These are phyloP conservation scores for Crithidia brevicula DNA, from an alignment of 208 protist species.

Conservation along the genomic window DNA sequence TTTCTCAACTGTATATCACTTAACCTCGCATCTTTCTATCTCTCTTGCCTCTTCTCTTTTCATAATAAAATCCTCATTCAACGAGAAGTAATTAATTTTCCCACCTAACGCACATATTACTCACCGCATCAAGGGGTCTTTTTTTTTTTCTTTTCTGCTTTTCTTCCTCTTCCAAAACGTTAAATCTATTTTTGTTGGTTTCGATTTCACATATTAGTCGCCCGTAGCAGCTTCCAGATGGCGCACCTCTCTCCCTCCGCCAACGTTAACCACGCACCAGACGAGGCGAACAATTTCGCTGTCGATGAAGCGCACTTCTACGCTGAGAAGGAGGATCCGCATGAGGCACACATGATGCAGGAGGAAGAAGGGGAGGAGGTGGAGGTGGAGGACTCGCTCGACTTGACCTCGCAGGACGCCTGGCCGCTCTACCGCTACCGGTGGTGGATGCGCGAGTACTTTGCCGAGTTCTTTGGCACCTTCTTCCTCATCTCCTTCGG, in stretches of 20 bases:
- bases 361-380: constrained; percentile 10
- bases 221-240: background rate
- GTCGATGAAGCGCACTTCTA: constrained; percentile 11
- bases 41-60: too few species aligned
- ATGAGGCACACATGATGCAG: background rate
- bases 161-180: background rate
- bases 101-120: too few species aligned
- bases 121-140: background rate
- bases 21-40: too few species aligned
- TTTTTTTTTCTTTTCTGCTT: background rate
- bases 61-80: too few species aligned
- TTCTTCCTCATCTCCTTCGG: constrained; percentile 58
- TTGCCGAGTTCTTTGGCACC: constrained; percentile 59
- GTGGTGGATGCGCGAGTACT: constrained; percentile 43
- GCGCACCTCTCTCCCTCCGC: background rate
- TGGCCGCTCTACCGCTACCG: constrained; percentile 47
- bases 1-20: too few species aligned
- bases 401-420: constrained; percentile 19
- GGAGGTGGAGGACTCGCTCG: background rate
- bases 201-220: background rate
- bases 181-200: too few species aligned
- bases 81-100: too few species aligned
- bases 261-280: background rate
- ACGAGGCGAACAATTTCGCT: background rate
- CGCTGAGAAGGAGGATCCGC: constrained; percentile 11